Base-by-base conservation (phyloP, 768 basidiomycete genomes). In the Pisolithus microcarpus region DNA sequence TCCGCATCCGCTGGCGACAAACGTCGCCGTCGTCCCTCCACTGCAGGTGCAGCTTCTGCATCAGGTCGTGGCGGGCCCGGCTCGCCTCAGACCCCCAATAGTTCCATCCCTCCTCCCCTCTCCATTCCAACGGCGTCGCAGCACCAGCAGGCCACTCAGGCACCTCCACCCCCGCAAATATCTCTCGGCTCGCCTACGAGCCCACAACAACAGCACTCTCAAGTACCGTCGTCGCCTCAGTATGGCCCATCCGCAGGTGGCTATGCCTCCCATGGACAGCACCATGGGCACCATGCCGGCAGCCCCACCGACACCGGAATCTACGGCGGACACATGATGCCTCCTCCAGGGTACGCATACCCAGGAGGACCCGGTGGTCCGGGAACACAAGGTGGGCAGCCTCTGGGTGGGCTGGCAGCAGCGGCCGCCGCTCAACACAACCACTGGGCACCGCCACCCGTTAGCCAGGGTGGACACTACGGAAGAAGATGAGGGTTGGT, bases 21-120 rank as follows among this genome's bases (percentile, higher is more conserved):
- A 58, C 83, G 84, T 58, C 82, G 84, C 43, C 80, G 84, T 21
- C 79, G 83, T 45, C 78, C 76, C 16, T 85, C 84, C 1, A 79
- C 82, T 2, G 76, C 72, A 3, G 54, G 54, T 6, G 44, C 52
- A 6, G 50, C 58, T 0, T 55, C 56, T 0, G 21, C 57, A 7
- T 31, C 38, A n/a, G 62, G 65, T 47, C 68, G 68, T 19, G 47
- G 58, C 28, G 75, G 75, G 5, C 67, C 68, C 3, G 65, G 69
- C 11, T 83, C 81, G 0, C 82, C 82, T 11, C 81, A 82, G 56
- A 78, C 82, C 2, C 75, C 78, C 30, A 82, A 76, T 50, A 75
- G 79, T 4, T 69, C 74, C 15, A 78, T 82, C 36, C 80, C 80
- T 36, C 79, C 82, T 1, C 80, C 82, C 0, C 72, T 83, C 31